Base-by-base conservation (phyloP, 2,329 filamentous ascomycete genomes). In the Amauroascus niger region DNA sequence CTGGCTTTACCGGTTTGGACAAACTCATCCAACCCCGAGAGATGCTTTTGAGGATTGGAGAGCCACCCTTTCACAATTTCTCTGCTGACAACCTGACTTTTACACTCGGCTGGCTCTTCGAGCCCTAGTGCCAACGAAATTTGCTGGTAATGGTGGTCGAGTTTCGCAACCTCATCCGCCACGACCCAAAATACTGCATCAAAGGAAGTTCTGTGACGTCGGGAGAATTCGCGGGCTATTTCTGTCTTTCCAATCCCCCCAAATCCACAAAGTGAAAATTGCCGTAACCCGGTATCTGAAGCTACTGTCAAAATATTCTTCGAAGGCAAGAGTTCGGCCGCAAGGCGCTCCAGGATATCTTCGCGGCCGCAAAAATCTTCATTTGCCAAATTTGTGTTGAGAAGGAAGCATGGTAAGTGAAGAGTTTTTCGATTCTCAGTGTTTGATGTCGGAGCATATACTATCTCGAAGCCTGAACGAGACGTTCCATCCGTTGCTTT, bases 131-230 rank as follows among this genome's bases (percentile, higher is more conserved):
- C 51, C 2, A 60, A 11, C 5, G 65, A 60, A 41, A 64, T 62
- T 28, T 60, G 48, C 16, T 57, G 50, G 33, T 60, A 66, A 52
- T 57, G 44, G 13, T 59, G 41, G 14, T 60, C 63, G 16, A 67
- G 52, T 49, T 65, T 64, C 6, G 50, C 58, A 41, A 58, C 48
- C 6, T 60, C 58, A 53, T 67, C 65, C 5, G 65, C 65, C 18
- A 55, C 22, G 5, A 68, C 58, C 65, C 66, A 68, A 52, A 68
- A 62, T 28, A 68, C 58, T 7, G 62, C 64, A 53, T 67, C 65
- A 55, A 64, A 68, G 16, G 51, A 49, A 2, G 35, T 26, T 52
- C 61, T 59, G 39, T 62, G 55, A 26, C 55, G 48, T 37, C 54
- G 39, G 18, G 56, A 57, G 56, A 63, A 68, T 49, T 65, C 58